These are phyloP conservation scores for Coemansia umbellata DNA, from an alignment of 192 early-diverging fungal genomes.

Conservation along the genomic window DNA sequence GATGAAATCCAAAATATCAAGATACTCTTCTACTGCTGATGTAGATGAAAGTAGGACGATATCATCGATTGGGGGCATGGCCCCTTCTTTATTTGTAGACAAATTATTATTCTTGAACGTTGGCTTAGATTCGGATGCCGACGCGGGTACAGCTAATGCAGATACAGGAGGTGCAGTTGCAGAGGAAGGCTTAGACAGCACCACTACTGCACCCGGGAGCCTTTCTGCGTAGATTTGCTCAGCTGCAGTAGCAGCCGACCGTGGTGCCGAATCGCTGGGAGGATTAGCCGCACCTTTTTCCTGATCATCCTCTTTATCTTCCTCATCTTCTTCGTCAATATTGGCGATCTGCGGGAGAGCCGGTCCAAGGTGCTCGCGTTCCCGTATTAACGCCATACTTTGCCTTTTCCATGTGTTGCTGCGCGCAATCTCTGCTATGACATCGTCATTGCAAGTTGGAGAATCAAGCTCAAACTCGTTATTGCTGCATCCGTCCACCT, in stretches of 20 bases:
- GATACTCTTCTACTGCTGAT: slow-evolving; percentile 28
- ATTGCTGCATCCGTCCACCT: not conserved
- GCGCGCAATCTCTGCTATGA: slow-evolving; percentile 20
- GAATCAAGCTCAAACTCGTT: slow-evolving; percentile 2
- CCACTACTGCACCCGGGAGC: not conserved
- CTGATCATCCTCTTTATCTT: not conserved
- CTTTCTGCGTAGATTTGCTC: not conserved
- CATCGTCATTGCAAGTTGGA: slow-evolving; percentile 15
- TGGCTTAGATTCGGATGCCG: too few relatives aligned
- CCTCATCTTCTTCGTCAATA: slow-evolving; percentile 15
- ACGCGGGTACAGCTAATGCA: too few relatives aligned
- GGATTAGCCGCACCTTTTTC: not conserved
- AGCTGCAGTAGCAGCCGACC: not conserved
- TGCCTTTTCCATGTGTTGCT: slow-evolving; percentile 46
- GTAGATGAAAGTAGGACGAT: not conserved
- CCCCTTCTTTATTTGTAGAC: too few relatives aligned
- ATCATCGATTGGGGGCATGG: not conserved
- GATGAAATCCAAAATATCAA: slow-evolving; percentile 46
- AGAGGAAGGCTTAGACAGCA: not conserved
- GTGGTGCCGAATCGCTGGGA: not conserved
- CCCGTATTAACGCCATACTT: slow-evolving; percentile 29
- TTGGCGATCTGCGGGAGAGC: slow-evolving; percentile 31
- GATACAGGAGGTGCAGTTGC: too few relatives aligned
- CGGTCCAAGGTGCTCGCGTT: slow-evolving; percentile 30
- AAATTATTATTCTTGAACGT: too few relatives aligned